Conservation (phyloP, 495 filamentous ascomycete species). For the Parmelia sp. region DNA sequence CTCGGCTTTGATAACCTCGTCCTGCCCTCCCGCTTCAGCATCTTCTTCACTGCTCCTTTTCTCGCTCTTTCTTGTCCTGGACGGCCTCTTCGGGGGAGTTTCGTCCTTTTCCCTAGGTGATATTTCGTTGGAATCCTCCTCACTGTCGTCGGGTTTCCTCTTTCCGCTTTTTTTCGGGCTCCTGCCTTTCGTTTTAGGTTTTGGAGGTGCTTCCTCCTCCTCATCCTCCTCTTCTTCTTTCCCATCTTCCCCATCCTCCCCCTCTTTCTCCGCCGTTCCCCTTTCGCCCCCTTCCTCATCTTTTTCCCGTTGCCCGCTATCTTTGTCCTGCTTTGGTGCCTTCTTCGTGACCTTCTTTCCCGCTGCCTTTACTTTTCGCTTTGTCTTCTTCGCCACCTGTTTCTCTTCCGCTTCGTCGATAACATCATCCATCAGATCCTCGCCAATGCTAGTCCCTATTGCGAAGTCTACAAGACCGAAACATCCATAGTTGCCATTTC, state of each 20-base stretch:
- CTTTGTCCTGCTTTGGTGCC: not conserved
- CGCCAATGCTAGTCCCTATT: constrained; percentile 58
- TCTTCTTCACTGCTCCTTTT: constrained; percentile 15
- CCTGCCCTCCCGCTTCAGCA: constrained; percentile 20
- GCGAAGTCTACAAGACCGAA: constrained; percentile 76
- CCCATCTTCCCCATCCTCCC: not conserved
- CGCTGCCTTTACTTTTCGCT: constrained; percentile 36
- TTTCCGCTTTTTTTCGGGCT: not conserved
- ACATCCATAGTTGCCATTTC: constrained; percentile 67
- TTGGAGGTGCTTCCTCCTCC: constrained; percentile 4
- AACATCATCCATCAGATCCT: constrained; percentile 51
- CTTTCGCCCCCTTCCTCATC: not conserved
- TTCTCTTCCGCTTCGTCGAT: constrained; percentile 55
- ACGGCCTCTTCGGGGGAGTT: constrained; percentile 25
- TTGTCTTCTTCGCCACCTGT: constrained; percentile 44
- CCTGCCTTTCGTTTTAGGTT: constrained; percentile 1
- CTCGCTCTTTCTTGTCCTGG: constrained; percentile 24
- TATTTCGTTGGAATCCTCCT: constrained; percentile 20
- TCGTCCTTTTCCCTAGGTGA: constrained; percentile 26
- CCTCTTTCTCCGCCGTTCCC: no score
- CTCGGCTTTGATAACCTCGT: constrained; percentile 16
- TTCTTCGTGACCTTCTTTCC: constrained; percentile 31
- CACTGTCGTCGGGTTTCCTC: constrained; percentile 25
- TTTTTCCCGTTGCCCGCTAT: not conserved
- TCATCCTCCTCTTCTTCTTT: not conserved